phyloP scores from a whole-genome alignment of 2,329 filamentous ascomycete species.

The Botryotinia convoluta region DNA sequence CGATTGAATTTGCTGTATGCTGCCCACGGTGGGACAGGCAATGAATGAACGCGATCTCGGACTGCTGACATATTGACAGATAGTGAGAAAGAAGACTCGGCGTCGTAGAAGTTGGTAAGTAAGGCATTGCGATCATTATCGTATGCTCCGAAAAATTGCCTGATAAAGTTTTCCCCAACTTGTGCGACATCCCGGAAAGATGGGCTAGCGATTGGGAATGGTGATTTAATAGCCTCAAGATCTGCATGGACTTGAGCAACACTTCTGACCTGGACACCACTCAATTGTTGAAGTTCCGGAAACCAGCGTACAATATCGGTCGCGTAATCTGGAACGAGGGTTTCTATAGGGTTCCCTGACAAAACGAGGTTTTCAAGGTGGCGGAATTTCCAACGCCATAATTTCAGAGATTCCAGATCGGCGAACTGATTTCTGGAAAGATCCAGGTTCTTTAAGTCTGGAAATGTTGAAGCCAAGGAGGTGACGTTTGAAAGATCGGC shows the following conservation, averaged over 20 bases:
- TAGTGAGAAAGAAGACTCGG: conserved; percentile 70
- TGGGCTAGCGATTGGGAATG: conserved; percentile 60
- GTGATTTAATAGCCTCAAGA: conserved; percentile 49
- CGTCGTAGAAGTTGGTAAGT: conserved; percentile 69
- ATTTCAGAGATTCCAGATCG: conserved; percentile 63
- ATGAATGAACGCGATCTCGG: conserved; percentile 44
- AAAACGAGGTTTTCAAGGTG: conserved; percentile 79
- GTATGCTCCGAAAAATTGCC: conserved; percentile 70
- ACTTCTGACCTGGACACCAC: conserved; percentile 70
- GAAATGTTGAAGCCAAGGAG: conserved; percentile 73
- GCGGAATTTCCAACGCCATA: conserved; percentile 77
- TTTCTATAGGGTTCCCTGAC: conserved; percentile 70
- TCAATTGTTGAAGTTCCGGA: conserved; percentile 74
- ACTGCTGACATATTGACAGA: conserved; percentile 65
- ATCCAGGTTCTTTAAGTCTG: conserved; percentile 83
- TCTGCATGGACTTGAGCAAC: conserved; percentile 63
- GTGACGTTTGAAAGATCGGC: conserved; percentile 70
- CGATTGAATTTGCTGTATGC: conserved; percentile 74
- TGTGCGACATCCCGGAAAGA: conserved; percentile 72
- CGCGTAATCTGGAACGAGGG: conserved; percentile 57
- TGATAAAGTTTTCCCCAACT: conserved; percentile 73
- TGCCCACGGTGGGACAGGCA: conserved; percentile 60
- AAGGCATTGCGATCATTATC: conserved; percentile 68
- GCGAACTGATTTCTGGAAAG: conserved; percentile 79
- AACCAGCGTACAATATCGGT: conserved; percentile 80